These are phyloP conservation scores for Colletotrichum endophyticum DNA, from an alignment of 2,329 filamentous ascomycete species.

Conservation along the genomic window DNA sequence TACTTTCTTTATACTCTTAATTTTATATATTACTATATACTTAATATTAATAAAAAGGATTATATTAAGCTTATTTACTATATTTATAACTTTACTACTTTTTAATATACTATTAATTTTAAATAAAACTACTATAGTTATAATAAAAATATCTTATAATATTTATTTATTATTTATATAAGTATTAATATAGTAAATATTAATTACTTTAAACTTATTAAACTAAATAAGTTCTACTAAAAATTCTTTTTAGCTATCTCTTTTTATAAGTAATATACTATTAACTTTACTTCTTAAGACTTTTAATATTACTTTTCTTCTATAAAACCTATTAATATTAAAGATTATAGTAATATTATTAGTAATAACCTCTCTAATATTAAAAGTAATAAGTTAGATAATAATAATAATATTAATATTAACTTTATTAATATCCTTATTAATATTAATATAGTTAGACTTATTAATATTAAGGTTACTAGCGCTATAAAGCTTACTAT, in stretches of 20 bases:
- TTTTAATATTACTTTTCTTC: neutral
- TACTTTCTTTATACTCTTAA: neutral
- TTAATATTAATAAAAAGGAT: neutral
- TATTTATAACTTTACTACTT: neutral
- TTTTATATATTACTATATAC: neutral
- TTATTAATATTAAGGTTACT: too few species aligned
- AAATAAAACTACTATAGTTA: neutral
- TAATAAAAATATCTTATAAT: neutral
- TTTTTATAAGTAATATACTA: neutral
- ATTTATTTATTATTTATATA: neutral
- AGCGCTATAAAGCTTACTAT: too few species aligned
- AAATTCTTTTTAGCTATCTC: neutral
- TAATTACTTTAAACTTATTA: neutral
- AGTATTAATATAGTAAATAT: neutral
- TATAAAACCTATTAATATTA: neutral
- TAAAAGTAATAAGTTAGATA: too few species aligned
- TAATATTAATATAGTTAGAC: too few species aligned
- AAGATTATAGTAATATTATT: neutral
- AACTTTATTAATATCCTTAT: too few species aligned
- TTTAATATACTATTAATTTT: neutral
- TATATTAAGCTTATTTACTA: neutral
- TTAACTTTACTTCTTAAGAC: neutral
- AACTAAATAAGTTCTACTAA: neutral
- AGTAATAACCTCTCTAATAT: neutral
- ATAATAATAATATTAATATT: too few species aligned